Conservation (phyloP, 805 yeast genomes). For the Schizosaccharomyces cryophilus region DNA sequence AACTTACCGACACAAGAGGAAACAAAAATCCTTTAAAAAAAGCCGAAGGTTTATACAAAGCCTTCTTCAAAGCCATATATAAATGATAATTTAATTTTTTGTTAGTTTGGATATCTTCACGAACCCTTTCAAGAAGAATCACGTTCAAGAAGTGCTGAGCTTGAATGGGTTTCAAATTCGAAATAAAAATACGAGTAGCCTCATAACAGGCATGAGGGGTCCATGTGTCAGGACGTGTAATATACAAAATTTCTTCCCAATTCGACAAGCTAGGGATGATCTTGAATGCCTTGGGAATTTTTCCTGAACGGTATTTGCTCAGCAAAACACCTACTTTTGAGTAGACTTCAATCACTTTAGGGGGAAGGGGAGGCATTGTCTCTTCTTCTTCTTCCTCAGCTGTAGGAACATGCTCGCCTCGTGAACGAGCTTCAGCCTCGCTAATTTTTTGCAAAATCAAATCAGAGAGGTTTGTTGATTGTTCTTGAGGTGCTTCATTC, state of each 20-base stretch:
- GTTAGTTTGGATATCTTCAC: constrained; percentile 18
- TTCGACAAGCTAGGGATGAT: constrained; percentile 77
- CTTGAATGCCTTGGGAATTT: constrained; percentile 85
- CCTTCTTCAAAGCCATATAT: constrained; percentile 73
- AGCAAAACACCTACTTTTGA: constrained; percentile 72
- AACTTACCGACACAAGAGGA: constrained; percentile 33
- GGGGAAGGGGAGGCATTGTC: constrained; percentile 32
- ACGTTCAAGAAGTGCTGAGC: constrained; percentile 34
- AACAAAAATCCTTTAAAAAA: constrained; percentile 89
- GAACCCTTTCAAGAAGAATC: constrained; percentile 18
- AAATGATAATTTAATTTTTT: constrained; percentile 67
- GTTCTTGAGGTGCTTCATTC: constrained; percentile 1
- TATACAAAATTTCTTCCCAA: constrained; percentile 88
- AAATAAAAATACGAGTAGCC: constrained; percentile 82
- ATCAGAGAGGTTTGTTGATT: constrained; percentile 39
- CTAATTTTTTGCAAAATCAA: constrained; percentile 75
- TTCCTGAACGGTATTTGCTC: constrained; percentile 80
- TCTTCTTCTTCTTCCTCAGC: constrained; percentile 7
- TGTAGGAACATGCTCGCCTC: constrained; percentile 9
- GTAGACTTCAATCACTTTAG: constrained; percentile 87
- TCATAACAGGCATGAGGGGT: constrained; percentile 85
- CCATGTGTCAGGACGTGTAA: constrained; percentile 83
- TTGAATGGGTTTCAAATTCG: constrained; percentile 65
- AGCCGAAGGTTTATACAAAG: constrained; percentile 90
- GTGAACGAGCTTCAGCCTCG: constrained; percentile 29